Percentiles rank a stretch among this genome's conserved stretches.
These are phyloP conservation scores for Trichomonas tenax DNA, from an alignment of 208 protist genomes.

Conservation along the genomic window DNA sequence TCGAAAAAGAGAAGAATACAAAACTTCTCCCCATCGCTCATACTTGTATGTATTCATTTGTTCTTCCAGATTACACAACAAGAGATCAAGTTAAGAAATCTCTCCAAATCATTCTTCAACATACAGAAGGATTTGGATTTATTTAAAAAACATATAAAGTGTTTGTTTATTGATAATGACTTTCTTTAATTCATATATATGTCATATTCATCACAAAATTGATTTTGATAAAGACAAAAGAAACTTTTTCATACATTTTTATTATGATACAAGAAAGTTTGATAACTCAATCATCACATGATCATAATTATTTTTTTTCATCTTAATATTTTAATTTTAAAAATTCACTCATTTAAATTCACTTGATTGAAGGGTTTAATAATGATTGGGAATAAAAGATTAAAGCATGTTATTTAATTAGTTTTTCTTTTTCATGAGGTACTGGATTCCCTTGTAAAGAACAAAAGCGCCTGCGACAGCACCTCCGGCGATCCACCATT, in stretches of 20 bases:
- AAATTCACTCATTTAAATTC: too few species aligned
- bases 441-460: too few species aligned
- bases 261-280: background rate
- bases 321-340: too few species aligned
- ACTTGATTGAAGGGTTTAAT: background rate
- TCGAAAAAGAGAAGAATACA: conserved; percentile 28
- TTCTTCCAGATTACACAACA: conserved; percentile 57
- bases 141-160: conserved; percentile 9
- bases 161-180: background rate
- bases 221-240: background rate
- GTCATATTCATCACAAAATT: background rate
- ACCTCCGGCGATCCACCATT: too few species aligned
- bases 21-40: conserved; percentile 54
- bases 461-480: too few species aligned
- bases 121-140: conserved; percentile 41
- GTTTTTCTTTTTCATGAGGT: too few species aligned
- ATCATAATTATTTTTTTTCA: too few species aligned
- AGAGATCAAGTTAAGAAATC: conserved; percentile 47
- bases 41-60: conserved; percentile 65
- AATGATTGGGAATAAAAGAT: too few species aligned
- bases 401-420: too few species aligned
- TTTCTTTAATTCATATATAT: background rate
- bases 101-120: conserved; percentile 35
- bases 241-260: background rate
- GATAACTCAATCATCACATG: background rate